phyloP scores from a whole-genome alignment of 2,329 filamentous ascomycete genomes.

The Stachybotrys echinatus region DNA sequence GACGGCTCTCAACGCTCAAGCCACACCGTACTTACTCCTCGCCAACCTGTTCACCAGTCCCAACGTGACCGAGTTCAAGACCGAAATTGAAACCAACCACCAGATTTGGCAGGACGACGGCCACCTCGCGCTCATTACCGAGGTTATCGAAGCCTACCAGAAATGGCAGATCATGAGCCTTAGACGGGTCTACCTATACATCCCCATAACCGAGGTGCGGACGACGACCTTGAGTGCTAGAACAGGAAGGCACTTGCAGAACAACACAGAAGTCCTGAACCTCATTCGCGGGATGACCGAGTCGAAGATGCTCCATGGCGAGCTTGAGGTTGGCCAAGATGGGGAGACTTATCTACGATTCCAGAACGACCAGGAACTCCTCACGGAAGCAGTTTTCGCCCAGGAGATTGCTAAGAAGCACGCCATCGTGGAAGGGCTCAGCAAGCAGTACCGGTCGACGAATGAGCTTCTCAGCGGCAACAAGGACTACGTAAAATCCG shows the following conservation, averaged over 20 bases:
- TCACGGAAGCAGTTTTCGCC: conserved; percentile 48
- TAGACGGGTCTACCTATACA: conserved; percentile 62
- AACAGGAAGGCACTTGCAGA: conserved; percentile 38
- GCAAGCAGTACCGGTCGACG: conserved; percentile 42
- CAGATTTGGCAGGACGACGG: conserved; percentile 64
- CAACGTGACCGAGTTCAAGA: conserved; percentile 51
- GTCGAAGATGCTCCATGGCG: conserved; percentile 46
- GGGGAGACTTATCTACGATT: conserved; percentile 47
- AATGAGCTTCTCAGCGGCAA: conserved; percentile 50
- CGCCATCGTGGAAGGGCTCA: conserved; percentile 37
- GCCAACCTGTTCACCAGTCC: conserved; percentile 60
- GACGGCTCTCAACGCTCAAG: conserved; percentile 52
- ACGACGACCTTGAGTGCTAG: conserved; percentile 47
- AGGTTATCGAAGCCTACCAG: conserved; percentile 66
- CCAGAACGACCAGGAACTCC: conserved; percentile 30
- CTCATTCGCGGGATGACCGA: conserved; percentile 52
- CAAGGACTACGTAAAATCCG: conserved; percentile 48
- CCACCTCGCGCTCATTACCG: conserved; percentile 65
- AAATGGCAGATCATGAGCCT: conserved; percentile 72
- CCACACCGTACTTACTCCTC: conserved; percentile 66
- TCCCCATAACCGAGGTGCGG: conserved; percentile 50
- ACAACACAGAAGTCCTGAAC: conserved; percentile 35
- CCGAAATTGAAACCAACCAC: conserved; percentile 55
- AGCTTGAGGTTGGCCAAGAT: conserved; percentile 39
- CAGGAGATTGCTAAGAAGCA: conserved; percentile 36